Evolutionary conservation across 495 filamentous ascomycete genomes (phyloP).

Genomic region (Xylaria longipes): DNA sequence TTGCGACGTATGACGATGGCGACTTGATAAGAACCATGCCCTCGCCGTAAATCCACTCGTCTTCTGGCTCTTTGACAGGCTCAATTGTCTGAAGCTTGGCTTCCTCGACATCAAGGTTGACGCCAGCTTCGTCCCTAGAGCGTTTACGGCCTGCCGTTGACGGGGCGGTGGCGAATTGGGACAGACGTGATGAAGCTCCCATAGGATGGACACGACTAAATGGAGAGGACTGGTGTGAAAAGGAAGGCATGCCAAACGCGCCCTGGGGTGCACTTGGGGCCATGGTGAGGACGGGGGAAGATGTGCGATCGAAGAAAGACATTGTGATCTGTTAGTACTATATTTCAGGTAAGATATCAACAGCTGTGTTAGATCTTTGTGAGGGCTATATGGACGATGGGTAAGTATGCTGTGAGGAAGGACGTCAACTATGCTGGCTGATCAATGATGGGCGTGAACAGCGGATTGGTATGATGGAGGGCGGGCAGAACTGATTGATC

Average conservation of each 20-base stretch:
- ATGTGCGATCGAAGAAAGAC: slow-evolving; percentile 55
- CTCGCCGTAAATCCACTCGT: slow-evolving; percentile 69
- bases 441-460: slow-evolving; percentile 34
- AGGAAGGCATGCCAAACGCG: slow-evolving; percentile 50
- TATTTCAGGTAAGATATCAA: slow-evolving; percentile 42
- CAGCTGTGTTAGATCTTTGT: slow-evolving; percentile 33
- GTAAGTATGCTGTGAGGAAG: slow-evolving; percentile 3
- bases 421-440: slow-evolving; percentile 23
- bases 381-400: slow-evolving; percentile 7
- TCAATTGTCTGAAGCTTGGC: slow-evolving; percentile 43
- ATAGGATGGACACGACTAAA: slow-evolving; percentile 47
- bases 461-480: slow-evolving; percentile 19
- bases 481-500: slow-evolving; percentile 31
- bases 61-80: slow-evolving; percentile 56
- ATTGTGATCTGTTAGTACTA: slow-evolving; percentile 49
- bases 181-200: slow-evolving; percentile 28
- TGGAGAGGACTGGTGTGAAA: slow-evolving; percentile 48
- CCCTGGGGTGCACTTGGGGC: slow-evolving; percentile 54
- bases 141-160: slow-evolving; percentile 64
- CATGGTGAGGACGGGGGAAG: slow-evolving; percentile 61
- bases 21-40: slow-evolving; percentile 81
- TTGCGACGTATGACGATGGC: slow-evolving; percentile 62
- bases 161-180: slow-evolving; percentile 28
- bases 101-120: slow-evolving; percentile 59
- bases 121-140: slow-evolving; percentile 66